Evolutionary conservation across 2,329 filamentous ascomycete species (phyloP), one percentile per base, ranked within the genome.

Genomic region (Pseudogymnoascus sp.): DNA sequence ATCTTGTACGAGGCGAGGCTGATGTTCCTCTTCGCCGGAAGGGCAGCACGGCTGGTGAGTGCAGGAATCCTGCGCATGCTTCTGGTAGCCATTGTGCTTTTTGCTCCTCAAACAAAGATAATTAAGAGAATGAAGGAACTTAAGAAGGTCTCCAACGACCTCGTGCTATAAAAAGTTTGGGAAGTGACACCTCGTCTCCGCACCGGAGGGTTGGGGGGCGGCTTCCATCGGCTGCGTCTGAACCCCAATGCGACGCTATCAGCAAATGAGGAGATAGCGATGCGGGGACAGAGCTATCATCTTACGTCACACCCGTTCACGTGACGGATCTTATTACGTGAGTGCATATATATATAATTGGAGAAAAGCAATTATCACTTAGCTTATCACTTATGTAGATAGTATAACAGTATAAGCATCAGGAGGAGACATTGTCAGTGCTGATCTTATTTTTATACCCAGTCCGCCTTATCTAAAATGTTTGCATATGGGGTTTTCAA

Each of bases 1-100:
- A 93, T 84, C 80, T 91, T 93, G 83, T 97, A 97, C 65, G 86
- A 53, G n/a, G 46, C 46, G 11, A 53, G 26, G 46, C 26, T 53
- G 46, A 53, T 5, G 26, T 31, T 53, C 26, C 46, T 31, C 26
- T 31, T 53, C 46, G 46, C 46, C 1, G n/a, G 29, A 6, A 53
- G 46, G 46, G 26, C n/a, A 11, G 7, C 26, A 13, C 46, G 46
- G 46, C 46, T 13, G 46, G n/a, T 31, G 46, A 53, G 46, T 4
- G 46, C 46, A 53, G 46, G 46, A 53, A 53, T 53, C 46, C 46
- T 53, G 46, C 46, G 46, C 46, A 53, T 53, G 46, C 15, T 53
- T 31, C 15, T 53, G 9, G 46, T 53, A 53, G 46, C 46, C 46
- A 53, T 53, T 53, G 26, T 53, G 15, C 7, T 33, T 53, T 53